These are phyloP conservation scores for Pythium sukuiense DNA, from an alignment of 352 stramenopile genomes.

Conservation along the genomic window DNA sequence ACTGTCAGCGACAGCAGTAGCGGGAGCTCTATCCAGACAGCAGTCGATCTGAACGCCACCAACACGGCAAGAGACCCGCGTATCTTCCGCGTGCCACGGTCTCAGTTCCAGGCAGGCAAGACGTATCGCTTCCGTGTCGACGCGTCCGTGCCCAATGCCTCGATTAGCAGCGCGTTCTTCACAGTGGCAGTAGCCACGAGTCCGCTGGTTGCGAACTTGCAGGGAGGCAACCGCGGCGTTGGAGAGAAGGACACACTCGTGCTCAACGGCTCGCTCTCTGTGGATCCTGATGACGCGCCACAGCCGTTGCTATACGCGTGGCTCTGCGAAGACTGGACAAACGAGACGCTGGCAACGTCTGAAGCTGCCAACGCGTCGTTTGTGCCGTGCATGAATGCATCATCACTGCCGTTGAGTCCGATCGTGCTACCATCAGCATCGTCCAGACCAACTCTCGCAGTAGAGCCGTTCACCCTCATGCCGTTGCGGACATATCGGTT, in stretches of 20 bases:
- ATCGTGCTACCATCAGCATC: neutral
- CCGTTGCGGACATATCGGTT: constrained; percentile 47
- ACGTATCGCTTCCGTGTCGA: constrained; percentile 62
- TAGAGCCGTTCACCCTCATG: constrained; percentile 48
- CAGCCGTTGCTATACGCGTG: constrained; percentile 46
- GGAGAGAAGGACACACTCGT: constrained; percentile 50
- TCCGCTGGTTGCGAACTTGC: constrained; percentile 34
- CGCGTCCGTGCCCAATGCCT: constrained; percentile 23
- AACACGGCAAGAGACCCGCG: constrained; percentile 67
- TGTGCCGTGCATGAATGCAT: constrained; percentile 19
- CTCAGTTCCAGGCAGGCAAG: constrained; percentile 35
- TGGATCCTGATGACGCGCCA: constrained; percentile 48
- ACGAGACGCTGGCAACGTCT: constrained; percentile 17
- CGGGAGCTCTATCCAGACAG: neutral
- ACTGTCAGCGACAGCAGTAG: constrained; percentile 10
- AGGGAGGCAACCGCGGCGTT: constrained; percentile 47
- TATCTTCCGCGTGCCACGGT: constrained; percentile 47
- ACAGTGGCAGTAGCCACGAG: constrained; percentile 44
- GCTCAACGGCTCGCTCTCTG: constrained; percentile 44
- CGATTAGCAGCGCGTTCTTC: constrained; percentile 44
- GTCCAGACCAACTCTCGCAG: constrained; percentile 28
- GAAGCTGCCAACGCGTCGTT: neutral
- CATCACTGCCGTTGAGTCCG: neutral
- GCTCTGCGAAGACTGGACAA: constrained; percentile 59
- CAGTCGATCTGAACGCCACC: constrained; percentile 39